Conservation (phyloP, 345 rosid species). For the Eucalyptus erythrocorys region DNA sequence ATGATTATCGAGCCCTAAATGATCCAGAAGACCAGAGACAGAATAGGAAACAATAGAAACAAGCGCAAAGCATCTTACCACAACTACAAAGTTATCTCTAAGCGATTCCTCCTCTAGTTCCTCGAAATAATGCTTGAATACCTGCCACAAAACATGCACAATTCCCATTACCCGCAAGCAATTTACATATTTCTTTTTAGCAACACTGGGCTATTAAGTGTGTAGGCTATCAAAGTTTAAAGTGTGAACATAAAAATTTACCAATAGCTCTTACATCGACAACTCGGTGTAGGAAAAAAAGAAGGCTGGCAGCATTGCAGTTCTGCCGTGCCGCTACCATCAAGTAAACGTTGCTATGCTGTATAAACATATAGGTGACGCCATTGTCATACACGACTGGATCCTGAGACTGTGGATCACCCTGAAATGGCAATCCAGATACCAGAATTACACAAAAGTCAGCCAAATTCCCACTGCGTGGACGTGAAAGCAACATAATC, state of each 20-base stretch:
- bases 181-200: neutral
- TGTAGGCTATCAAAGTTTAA: neutral
- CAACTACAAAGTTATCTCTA: constrained; percentile 96
- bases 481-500: neutral
- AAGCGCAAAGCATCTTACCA: constrained; percentile 41
- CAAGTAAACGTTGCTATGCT: constrained; percentile 86
- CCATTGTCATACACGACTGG: constrained; percentile 97
- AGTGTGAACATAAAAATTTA: neutral
- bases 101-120: constrained; percentile 95
- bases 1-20: neutral
- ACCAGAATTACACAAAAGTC: neutral
- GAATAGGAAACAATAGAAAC: neutral
- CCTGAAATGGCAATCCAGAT: constrained; percentile 22
- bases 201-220: neutral
- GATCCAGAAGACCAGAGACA: neutral
- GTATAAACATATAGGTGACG: constrained; percentile 86
- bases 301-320: constrained; percentile 93
- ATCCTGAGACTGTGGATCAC: constrained; percentile 94
- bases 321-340: constrained; percentile 91
- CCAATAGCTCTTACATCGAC: constrained; percentile 60
- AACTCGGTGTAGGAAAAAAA: constrained; percentile 79
- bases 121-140: constrained; percentile 96
- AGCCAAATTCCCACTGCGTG: neutral
- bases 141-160: constrained; percentile 17
- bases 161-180: neutral